phyloP scores from a whole-genome alignment of 2,329 filamentous ascomycete genomes.

The Colletotrichum paranaense region DNA sequence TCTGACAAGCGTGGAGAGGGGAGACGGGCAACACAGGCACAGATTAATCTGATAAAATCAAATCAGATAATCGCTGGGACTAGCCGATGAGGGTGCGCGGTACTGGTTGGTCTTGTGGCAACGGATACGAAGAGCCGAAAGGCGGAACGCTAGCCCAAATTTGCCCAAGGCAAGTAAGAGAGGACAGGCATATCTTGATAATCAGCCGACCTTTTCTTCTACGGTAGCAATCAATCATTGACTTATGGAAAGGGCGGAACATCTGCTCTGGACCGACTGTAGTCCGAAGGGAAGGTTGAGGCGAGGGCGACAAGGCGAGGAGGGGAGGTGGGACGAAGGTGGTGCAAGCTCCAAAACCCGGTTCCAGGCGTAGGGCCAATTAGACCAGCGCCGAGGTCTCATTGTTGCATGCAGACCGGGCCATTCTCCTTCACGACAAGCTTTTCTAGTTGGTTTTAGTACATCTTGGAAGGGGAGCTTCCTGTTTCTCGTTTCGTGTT shows the following conservation, averaged over 20 bases:
- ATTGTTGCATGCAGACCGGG: neutral
- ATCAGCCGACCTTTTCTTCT: slow-evolving; percentile 14
- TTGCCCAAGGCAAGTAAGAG: neutral
- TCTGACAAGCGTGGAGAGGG: neutral
- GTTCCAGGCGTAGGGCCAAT: neutral
- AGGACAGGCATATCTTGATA: slow-evolving; percentile 16
- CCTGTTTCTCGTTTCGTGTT: slow-evolving; percentile 6
- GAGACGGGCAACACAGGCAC: neutral
- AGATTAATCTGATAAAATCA: slow-evolving; percentile 24
- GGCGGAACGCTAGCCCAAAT: slow-evolving; percentile 9
- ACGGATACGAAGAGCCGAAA: neutral
- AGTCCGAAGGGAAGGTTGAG: slow-evolving; percentile 5
- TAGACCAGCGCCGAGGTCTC: neutral
- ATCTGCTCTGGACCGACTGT: neutral
- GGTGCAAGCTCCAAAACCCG: neutral
- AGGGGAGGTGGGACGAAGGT: neutral
- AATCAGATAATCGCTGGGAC: slow-evolving; percentile 24
- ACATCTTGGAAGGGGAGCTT: neutral
- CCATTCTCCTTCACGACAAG: slow-evolving; percentile 1
- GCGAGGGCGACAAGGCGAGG: slow-evolving; percentile 3
- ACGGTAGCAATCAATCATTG: neutral
- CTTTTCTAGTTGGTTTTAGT: slow-evolving; percentile 5
- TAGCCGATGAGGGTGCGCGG: neutral
- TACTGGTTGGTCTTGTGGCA: neutral
- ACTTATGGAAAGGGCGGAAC: neutral